Evolutionary conservation across 225 moss, liverwort and hornwort species (phyloP).

Genomic region (Straminergon stramineum): DNA sequence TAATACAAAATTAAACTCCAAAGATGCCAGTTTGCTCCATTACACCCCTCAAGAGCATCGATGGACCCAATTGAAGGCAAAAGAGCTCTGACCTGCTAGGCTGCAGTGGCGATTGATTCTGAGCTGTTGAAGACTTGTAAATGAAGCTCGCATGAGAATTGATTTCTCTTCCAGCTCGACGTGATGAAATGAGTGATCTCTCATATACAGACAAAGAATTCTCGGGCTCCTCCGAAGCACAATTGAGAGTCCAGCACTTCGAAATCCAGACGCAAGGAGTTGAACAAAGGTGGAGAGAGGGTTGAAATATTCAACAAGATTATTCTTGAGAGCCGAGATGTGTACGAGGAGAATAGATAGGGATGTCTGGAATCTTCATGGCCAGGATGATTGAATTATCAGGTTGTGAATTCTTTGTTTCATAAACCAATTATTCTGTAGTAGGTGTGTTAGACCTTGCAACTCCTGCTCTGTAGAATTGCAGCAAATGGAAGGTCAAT

Average conservation of each 20-base stretch:
- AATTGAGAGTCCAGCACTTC: neutral
- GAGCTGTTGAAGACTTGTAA: too few species aligned
- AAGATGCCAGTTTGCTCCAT: too few species aligned
- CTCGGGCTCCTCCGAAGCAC: neutral
- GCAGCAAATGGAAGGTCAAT: neutral
- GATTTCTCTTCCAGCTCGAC: too few species aligned
- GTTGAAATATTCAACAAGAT: neutral
- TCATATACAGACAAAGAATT: neutral
- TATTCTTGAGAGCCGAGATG: too few species aligned
- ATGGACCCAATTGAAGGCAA: too few species aligned
- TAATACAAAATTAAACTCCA: too few species aligned
- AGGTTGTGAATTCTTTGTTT: neutral
- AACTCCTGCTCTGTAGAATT: neutral
- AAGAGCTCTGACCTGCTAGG: too few species aligned
- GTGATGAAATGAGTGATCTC: neutral
- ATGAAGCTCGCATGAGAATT: too few species aligned
- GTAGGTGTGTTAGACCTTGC: neutral
- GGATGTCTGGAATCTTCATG: neutral
- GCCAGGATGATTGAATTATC: too few species aligned
- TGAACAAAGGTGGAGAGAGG: neutral
- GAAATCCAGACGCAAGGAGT: neutral
- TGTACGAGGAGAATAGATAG: neutral
- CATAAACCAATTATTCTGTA: neutral
- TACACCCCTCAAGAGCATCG: too few species aligned
- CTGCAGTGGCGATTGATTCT: too few species aligned